Conservation (phyloP, 2,329 filamentous ascomycete genomes). For the Diaporthe batatas region DNA sequence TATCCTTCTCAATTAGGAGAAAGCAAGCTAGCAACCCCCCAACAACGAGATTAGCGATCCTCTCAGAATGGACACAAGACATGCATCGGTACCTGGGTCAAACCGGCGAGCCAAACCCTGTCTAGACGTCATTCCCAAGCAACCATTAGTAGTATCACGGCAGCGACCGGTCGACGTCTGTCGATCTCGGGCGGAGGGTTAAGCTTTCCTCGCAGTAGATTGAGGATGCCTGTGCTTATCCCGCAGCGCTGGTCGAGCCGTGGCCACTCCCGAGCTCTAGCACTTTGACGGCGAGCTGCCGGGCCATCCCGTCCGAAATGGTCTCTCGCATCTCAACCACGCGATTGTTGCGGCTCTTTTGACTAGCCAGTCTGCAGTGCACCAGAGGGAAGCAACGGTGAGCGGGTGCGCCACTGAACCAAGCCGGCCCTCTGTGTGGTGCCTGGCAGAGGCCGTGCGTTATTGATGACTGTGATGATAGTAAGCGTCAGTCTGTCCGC, state of each 20-base stretch:
- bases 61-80: not conserved
- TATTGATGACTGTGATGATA: slow-evolving; percentile 5
- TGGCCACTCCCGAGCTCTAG: not conserved
- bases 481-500: not conserved
- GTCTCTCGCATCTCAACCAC: not conserved
- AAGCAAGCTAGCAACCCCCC: not conserved
- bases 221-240: not conserved
- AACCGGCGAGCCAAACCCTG: slow-evolving; percentile 17
- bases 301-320: not conserved
- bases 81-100: not conserved
- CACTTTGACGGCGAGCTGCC: not conserved
- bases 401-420: not conserved
- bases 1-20: not conserved
- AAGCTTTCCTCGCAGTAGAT: slow-evolving; percentile 22
- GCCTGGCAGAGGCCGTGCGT: slow-evolving; percentile 11
- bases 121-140: slow-evolving; percentile 5
- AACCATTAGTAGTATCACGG: not conserved
- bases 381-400: not conserved
- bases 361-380: not conserved
- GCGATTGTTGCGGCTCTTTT: not conserved
- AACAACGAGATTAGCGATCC: slow-evolving; percentile 13
- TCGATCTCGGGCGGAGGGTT: not conserved
- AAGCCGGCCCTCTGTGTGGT: not conserved
- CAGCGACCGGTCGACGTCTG: not conserved
- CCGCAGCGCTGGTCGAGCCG: not conserved